phyloP scores from a whole-genome alignment of 192 early-diverging fungal genomes.

The Entomortierella parvispora region DNA sequence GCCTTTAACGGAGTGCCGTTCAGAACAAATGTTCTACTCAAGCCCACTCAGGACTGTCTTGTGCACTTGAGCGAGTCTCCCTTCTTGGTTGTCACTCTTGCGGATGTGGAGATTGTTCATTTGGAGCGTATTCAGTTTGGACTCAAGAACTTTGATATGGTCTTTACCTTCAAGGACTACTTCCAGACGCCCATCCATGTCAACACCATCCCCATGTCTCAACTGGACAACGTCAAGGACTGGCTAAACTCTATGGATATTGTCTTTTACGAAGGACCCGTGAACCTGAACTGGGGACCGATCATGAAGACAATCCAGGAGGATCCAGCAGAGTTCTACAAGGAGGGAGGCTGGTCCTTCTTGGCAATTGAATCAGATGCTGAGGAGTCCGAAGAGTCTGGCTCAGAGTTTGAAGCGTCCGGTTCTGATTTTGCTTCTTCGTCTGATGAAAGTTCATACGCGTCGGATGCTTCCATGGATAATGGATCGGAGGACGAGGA shows the following conservation, averaged over 20 bases:
- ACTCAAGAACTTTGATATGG: constrained; percentile 98
- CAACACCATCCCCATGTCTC: constrained; percentile 92
- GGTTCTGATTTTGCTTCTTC: constrained; percentile 86
- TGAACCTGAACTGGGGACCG: constrained; percentile 93
- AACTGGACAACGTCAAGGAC: constrained; percentile 94
- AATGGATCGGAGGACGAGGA: constrained; percentile 61
- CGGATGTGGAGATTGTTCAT: constrained; percentile 94
- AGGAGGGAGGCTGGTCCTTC: constrained; percentile 94
- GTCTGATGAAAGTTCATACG: constrained; percentile 71
- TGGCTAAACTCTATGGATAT: constrained; percentile 96
- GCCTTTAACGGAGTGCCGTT: constrained; percentile 95
- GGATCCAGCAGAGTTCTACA: constrained; percentile 92
- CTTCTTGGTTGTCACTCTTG: constrained; percentile 88
- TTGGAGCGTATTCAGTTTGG: constrained; percentile 97
- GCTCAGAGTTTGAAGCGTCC: constrained; percentile 46
- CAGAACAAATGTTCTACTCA: constrained; percentile 90
- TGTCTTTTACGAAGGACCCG: constrained; percentile 91
- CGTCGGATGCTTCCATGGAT: constrained; percentile 65
- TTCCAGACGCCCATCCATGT: constrained; percentile 89
- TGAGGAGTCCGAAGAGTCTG: constrained; percentile 67
- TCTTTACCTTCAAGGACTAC: constrained; percentile 97
- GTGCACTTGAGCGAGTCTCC: constrained; percentile 97
- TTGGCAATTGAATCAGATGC: constrained; percentile 74
- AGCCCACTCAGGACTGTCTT: constrained; percentile 96
- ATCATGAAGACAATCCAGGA: constrained; percentile 99